A percentile compares a stretch with the other conserved stretches of the same genome.
These are phyloP conservation scores for Miscanthus sacchariflorus DNA, from an alignment of 202 grass and related monocot genomes.

Conservation along the genomic window DNA sequence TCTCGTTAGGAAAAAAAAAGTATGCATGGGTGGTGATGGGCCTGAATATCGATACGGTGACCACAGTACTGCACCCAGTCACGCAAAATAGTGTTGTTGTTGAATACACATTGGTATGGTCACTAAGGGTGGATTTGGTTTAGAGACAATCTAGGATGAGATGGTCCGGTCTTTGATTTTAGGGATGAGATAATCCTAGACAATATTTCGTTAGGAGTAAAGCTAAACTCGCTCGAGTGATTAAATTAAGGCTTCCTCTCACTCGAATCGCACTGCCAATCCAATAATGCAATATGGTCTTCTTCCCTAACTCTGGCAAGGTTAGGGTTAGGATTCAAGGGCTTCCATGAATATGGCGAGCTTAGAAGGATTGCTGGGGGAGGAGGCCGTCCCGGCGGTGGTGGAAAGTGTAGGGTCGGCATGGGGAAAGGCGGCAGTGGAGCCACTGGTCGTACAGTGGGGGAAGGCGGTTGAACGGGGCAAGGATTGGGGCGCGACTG, in stretches of 20 bases:
- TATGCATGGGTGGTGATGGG: neutral
- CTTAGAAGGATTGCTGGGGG: neutral
- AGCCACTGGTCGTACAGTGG: too few relatives aligned
- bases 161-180: neutral
- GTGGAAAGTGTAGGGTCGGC: fast-evolving
- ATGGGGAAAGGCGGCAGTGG: too few relatives aligned
- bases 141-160: neutral
- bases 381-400: too few relatives aligned
- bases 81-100: neutral
- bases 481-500: too few relatives aligned
- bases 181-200: too few relatives aligned
- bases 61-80: neutral
- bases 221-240: neutral
- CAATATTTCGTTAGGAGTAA: too few relatives aligned
- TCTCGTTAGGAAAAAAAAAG: too few relatives aligned
- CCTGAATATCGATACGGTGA: too few relatives aligned
- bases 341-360: fast-evolving
- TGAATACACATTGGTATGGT: neutral
- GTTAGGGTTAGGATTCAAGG: neutral
- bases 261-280: neutral
- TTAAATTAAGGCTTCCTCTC: neutral
- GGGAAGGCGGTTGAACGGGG: too few relatives aligned
- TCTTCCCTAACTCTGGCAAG: neutral
- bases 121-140: too few relatives aligned
- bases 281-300: too few relatives aligned